Evolutionary conservation across 179 eudicot species (phyloP), one percentile per base, ranked within the genome.

Genomic region (Camellia oleifera): DNA sequence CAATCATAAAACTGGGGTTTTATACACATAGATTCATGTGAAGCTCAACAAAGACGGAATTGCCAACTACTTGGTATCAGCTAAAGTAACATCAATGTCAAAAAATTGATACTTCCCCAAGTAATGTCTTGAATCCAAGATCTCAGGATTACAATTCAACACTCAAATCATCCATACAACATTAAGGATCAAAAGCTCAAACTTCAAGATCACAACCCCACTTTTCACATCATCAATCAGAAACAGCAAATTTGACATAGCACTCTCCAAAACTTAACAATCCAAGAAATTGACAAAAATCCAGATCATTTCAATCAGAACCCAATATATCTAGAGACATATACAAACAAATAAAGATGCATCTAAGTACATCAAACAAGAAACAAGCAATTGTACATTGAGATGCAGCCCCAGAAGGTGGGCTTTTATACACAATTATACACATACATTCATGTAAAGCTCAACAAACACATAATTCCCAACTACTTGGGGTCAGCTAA

Each of bases 321-420:
- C 66, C 52, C 50, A 72, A 23, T 18, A 48, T 7, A 72, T 6
- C 3, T 13, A 62, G 18, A 48, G 23, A 57, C 7, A 54, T 1
- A 54, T 15, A 10, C 5, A 56, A 4, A 23, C 6, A 65, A 5
- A 50, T 3, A 48, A 18, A 11, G 50, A 54, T 0, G n/a, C 7
- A 32, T 32, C 40, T 32, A 32, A 32, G 40, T 32, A 32, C 40
- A 32, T 32, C 40, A 32, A 32, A 32, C 40, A 32, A 32, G 40
- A 69, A 18, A 45, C n/a, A 9, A 15, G 48, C 12, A 48, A 79
- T 62, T 5, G 0, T 72, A 79, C 82, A 77, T 79, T 9, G 8
- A 5, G 77, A 75, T 40, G 65, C 53, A 8, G 52, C 48, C 52
- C 52, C 32, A n/a, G 54, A 13, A n/a, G 66, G 12, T 62, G 40